A percentile compares a stretch with the other conserved stretches of the same genome.
phyloP scores from a whole-genome alignment of 2,329 filamentous ascomycete genomes.

The Colletotrichum gigasporum region DNA sequence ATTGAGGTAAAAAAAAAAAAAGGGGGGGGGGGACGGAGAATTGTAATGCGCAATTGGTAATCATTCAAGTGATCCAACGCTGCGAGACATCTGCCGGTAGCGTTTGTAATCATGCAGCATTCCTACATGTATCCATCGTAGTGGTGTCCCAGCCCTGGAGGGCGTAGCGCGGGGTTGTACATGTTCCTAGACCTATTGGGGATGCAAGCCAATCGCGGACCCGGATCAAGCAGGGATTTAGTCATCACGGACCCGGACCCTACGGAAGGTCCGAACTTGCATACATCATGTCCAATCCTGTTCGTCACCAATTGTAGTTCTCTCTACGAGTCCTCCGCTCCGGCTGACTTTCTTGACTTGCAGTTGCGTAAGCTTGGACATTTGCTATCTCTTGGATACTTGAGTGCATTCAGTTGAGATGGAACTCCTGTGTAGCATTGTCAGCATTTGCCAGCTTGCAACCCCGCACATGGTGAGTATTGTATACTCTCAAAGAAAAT shows the following conservation, averaged over 20 bases:
- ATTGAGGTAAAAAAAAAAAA: neutral
- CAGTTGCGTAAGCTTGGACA: too few relatives aligned
- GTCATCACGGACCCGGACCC: neutral
- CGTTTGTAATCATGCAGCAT: too few relatives aligned
- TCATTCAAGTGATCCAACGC: neutral
- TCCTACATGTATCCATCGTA: too few relatives aligned
- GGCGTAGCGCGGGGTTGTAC: too few relatives aligned
- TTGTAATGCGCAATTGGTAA: neutral
- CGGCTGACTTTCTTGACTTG: too few relatives aligned
- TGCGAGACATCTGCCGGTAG: neutral
- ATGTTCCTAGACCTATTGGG: neutral
- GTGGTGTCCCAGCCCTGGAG: too few relatives aligned
- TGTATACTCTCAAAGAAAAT: neutral
- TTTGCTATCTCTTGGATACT: too few relatives aligned
- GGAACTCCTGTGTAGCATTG: too few relatives aligned
- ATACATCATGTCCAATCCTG: neutral
- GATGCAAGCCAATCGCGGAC: neutral
- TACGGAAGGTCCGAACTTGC: neutral
- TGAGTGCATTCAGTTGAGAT: too few relatives aligned
- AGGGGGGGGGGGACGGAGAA: too few relatives aligned
- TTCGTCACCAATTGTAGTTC: neutral
- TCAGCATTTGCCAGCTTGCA: neutral
- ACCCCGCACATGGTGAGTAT: neutral
- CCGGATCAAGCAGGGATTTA: neutral
- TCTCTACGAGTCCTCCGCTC: too few relatives aligned